These are phyloP conservation scores for Pichia sp. DNA, from an alignment of 1,139 yeast genomes.

Conservation along the genomic window DNA sequence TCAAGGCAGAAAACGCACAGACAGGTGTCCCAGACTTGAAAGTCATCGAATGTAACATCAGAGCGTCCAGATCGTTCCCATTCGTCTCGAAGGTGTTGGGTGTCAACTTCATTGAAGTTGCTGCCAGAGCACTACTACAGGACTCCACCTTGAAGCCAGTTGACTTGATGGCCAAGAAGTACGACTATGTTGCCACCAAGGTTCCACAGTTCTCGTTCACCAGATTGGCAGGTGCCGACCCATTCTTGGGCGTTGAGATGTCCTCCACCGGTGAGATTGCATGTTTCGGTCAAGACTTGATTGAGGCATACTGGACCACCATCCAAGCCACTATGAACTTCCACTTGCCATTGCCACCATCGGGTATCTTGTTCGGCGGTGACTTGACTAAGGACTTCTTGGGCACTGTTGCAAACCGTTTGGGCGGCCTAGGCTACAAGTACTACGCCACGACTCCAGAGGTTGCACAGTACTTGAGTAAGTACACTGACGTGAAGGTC, in stretches of 20 bases:
- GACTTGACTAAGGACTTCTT: conserved; percentile 69
- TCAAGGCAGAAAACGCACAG: conserved; percentile 50
- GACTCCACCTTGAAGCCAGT: conserved; percentile 66
- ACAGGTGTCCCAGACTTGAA: conserved; percentile 54
- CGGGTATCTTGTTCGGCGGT: conserved; percentile 90
- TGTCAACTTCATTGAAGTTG: conserved; percentile 87
- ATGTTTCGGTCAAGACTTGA: conserved; percentile 78
- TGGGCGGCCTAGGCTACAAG: conserved; percentile 75
- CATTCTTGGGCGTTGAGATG: conserved; percentile 98
- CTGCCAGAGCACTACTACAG: conserved; percentile 79
- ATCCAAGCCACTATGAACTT: conserved; percentile 97
- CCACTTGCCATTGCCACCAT: conserved; percentile 84
- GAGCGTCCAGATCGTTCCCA: conserved; percentile 99
- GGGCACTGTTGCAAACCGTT: conserved; percentile 65
- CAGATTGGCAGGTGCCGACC: conserved; percentile 98
- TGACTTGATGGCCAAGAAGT: conserved; percentile 58
- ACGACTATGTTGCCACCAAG: conserved; percentile 86
- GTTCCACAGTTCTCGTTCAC: conserved; percentile 98
- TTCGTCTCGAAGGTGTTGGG: conserved; percentile 96
- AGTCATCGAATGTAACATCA: conserved; percentile 96
- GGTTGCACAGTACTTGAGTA: conserved; percentile 63
- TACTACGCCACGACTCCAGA: conserved; percentile 70
- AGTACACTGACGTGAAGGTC: conserved; percentile 36
- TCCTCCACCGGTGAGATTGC: conserved; percentile 99
- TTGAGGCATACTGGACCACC: conserved; percentile 97